Conservation (phyloP, 306 rosid genomes). For the Quercus parvula region DNA sequence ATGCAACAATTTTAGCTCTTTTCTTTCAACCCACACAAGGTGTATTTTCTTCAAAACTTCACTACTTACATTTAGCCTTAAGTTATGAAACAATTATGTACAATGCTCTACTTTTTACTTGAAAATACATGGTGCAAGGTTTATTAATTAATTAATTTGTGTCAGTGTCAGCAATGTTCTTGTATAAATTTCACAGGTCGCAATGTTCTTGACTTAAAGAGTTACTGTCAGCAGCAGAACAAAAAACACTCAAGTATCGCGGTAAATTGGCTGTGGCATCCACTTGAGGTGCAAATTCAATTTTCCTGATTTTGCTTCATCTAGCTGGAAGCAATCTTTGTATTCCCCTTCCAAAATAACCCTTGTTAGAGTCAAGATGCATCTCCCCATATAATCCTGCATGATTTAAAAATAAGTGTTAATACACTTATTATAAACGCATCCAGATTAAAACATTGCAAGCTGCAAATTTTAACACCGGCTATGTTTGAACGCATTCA, state of each 20-base stretch:
- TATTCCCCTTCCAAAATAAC: conserved; percentile 87
- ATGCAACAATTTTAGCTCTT: not conserved
- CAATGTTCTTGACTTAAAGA: not conserved
- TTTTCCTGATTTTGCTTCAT: conserved; percentile 78
- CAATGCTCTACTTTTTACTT: conserved; percentile 20
- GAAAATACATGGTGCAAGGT: conserved; percentile 12
- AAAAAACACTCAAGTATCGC: conserved; percentile 52
- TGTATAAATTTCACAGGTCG: not conserved
- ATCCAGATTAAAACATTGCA: not conserved
- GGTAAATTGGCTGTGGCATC: conserved; percentile 85
- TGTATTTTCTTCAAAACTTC: not conserved
- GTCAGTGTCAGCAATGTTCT: not conserved
- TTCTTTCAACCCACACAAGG: not conserved
- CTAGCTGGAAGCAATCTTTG: conserved; percentile 68
- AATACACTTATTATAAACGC: not conserved
- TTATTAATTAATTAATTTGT: not conserved
- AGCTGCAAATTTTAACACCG: not conserved
- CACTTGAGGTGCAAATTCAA: conserved; percentile 84
- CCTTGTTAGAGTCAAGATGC: conserved; percentile 83
- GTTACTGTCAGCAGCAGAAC: not conserved
- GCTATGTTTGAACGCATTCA: not conserved
- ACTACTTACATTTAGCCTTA: conserved; percentile 6
- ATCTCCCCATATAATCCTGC: conserved; percentile 94
- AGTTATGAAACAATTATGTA: conserved; percentile 39
- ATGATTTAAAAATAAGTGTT: not conserved